Base-by-base conservation (phyloP, 148 eudicot species). In the Salicornia ramosissima region DNA sequence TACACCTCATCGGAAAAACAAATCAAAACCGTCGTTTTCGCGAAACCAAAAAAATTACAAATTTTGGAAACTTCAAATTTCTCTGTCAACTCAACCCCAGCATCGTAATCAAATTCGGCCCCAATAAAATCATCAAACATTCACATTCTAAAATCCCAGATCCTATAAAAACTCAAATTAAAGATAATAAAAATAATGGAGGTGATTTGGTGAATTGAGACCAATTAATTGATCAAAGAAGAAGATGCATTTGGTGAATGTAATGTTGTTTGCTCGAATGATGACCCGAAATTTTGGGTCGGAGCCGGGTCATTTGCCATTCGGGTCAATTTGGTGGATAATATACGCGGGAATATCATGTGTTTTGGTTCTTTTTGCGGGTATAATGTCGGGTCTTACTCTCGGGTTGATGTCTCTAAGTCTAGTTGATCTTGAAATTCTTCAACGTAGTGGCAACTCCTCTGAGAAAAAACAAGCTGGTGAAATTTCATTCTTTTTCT, bases 321-420 rank as follows among this genome's bases (percentile, higher is more conserved):
- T 93, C 46, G 95, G 95, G 19, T 79, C 84, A 16, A 51, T 76
- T 0, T 64, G 79, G 91, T 93, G 91, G 90, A 80, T 82, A 71
- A 80, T 85, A 8, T 88, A 85, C 79, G 92, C 95, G 6, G 94
- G 95, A 39, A 43, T 88, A 12, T 90, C 87, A 7, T 82, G 83
- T 52, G 2, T 86, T 2, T 78, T 93, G 64, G 96, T 93, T 2
- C 69, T 90, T 6, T 93, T 93, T 69, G 98, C 95, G 24, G 98
- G 98, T 15, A 86, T 92, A 2, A 92, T 92, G 98, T 92, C 98
- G 0, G 98, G 98, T 2, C 74, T 92, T 11, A 92, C 98, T 3
- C 65, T 92, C 50, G 98, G 98, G 1, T 72, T 93, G 71, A 93
- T 90, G 98, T 93, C 98, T 2, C 85, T 93, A 21, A 89, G 96